phyloP scores from a whole-genome alignment of 148 eudicot species.

The Spergularia bocconei region DNA sequence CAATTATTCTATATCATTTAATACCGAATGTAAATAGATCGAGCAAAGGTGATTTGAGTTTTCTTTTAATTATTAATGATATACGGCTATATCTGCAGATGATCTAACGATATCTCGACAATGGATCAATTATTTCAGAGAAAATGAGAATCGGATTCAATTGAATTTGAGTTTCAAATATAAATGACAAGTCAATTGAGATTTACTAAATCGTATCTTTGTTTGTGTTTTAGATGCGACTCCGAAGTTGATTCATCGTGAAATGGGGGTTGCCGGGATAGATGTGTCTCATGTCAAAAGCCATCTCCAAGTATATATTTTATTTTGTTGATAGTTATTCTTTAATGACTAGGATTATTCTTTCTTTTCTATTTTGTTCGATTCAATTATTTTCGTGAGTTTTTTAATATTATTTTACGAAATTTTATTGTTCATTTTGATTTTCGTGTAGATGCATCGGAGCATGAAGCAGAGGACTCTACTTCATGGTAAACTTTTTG shows the following conservation, averaged over 20 bases:
- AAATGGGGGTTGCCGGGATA: slow-evolving; percentile 14
- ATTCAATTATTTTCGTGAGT: neutral
- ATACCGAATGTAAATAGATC: too few species aligned
- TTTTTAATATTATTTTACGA: neutral
- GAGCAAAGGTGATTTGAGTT: too few species aligned
- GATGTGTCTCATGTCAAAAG: slow-evolving; percentile 29
- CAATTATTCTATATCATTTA: too few species aligned
- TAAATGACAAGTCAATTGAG: neutral
- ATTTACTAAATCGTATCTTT: neutral
- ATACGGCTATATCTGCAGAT: too few species aligned
- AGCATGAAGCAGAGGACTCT: neutral
- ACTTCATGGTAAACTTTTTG: slow-evolving; percentile 12
- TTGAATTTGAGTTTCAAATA: neutral
- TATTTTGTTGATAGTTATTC: neutral
- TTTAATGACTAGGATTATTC: too few species aligned
- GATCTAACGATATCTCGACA: too few species aligned
- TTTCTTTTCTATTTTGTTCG: neutral
- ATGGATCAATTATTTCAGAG: too few species aligned
- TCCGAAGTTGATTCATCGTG: slow-evolving; percentile 15
- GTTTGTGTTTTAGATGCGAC: slow-evolving; percentile 23
- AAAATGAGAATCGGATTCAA: too few species aligned
- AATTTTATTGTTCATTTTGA: neutral
- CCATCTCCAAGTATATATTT: slow-evolving; percentile 24
- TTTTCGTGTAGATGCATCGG: slow-evolving; percentile 22
- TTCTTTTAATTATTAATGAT: too few species aligned